Percentiles rank a stretch among this genome's conserved stretches.
phyloP scores from a whole-genome alignment of 352 stramenopile genomes.

The Globisporangium recalcitrans region DNA sequence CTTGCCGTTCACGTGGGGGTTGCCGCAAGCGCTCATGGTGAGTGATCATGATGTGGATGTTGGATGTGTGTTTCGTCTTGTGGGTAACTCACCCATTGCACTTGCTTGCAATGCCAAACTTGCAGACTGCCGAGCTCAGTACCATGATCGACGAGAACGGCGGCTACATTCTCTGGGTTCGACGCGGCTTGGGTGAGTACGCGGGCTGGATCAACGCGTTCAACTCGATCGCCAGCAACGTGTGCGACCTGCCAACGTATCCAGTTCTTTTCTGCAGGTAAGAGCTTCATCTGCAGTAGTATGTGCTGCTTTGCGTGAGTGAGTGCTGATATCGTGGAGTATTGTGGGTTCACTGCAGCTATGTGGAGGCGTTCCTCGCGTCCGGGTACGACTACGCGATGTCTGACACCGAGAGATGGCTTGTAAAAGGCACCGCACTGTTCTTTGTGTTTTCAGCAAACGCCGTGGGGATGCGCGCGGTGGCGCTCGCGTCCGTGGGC shows the following conservation, averaged over 20 bases:
- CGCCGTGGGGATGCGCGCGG: slow-evolving; percentile 67
- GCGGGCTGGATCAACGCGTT: slow-evolving; percentile 83
- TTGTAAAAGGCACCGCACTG: slow-evolving; percentile 65
- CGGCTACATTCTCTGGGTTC: slow-evolving; percentile 85
- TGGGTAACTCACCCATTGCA: neutral
- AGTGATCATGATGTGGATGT: too few species aligned
- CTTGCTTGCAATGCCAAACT: neutral
- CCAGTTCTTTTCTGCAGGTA: slow-evolving; percentile 77
- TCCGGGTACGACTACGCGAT: slow-evolving; percentile 54
- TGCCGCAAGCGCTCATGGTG: slow-evolving; percentile 82
- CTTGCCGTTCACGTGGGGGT: slow-evolving; percentile 75
- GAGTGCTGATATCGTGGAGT: neutral
- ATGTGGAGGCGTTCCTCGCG: slow-evolving; percentile 70
- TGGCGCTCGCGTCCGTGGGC: slow-evolving; percentile 64
- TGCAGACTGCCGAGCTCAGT: slow-evolving; percentile 69
- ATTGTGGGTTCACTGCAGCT: slow-evolving; percentile 36
- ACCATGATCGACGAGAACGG: slow-evolving; percentile 85
- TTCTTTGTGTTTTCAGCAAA: slow-evolving; percentile 71
- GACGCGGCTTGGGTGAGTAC: slow-evolving; percentile 68
- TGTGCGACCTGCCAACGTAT: slow-evolving; percentile 82
- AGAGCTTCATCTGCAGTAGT: neutral
- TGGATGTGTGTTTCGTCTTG: too few species aligned
- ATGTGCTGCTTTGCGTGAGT: neutral
- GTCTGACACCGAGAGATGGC: slow-evolving; percentile 49
- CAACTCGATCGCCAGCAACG: slow-evolving; percentile 81